Evolutionary conservation across 106 monocot species (phyloP).

Genomic region (Dendrobium chrysotoxum): DNA sequence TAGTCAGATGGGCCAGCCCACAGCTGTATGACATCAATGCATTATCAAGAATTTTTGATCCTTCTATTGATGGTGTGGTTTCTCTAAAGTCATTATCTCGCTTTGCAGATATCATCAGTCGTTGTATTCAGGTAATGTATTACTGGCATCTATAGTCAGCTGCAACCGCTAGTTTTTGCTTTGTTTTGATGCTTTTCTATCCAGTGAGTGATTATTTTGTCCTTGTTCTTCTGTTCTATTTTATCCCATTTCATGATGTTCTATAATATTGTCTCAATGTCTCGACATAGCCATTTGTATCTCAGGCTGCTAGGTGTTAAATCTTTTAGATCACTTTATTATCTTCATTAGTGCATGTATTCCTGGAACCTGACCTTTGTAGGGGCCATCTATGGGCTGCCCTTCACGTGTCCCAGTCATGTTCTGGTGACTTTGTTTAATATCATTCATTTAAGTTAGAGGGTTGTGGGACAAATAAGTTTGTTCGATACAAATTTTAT

Average conservation of each 20-base stretch:
- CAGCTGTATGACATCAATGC: constrained; percentile 80
- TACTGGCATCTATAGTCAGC: not conserved
- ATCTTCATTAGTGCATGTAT: not conserved
- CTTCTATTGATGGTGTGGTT: constrained; percentile 46
- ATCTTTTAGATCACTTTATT: not conserved
- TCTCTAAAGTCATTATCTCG: constrained; percentile 71
- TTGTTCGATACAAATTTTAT: not conserved
- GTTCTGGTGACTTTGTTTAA: not conserved
- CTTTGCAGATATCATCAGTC: constrained; percentile 85
- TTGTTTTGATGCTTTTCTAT: not conserved
- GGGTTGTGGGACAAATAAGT: not conserved
- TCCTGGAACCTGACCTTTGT: not conserved
- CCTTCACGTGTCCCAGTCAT: not conserved
- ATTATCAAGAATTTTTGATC: constrained; percentile 72
- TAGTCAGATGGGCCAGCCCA: constrained; percentile 76
- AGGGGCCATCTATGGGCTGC: not conserved
- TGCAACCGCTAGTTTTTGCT: not conserved
- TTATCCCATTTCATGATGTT: not conserved
- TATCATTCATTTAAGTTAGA: not conserved
- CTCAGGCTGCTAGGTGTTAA: not conserved
- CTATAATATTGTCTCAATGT: not conserved
- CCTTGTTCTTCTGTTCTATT: not conserved
- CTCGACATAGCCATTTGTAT: not conserved
- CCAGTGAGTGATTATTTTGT: not conserved
- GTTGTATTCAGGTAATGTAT: constrained; percentile 71